Evolutionary conservation across 2,329 filamentous ascomycete genomes (phyloP).

Genomic region (Septoria petroselini): DNA sequence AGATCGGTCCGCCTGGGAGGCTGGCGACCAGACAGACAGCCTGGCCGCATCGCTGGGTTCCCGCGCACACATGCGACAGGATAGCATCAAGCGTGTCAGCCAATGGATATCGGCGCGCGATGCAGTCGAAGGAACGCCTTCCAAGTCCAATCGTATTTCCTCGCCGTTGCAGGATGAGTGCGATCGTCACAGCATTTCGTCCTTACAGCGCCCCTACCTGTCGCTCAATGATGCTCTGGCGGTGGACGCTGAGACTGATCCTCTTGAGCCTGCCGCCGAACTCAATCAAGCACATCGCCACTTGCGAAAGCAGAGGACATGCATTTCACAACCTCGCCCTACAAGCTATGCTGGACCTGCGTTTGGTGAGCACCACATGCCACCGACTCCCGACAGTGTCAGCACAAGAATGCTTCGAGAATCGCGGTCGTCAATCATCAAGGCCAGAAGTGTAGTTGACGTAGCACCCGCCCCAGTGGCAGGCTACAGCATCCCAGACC

Average conservation of each 20-base stretch:
- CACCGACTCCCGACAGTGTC: conserved; percentile 37
- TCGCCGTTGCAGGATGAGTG: conserved; percentile 21
- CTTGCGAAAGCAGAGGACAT: conserved; percentile 15
- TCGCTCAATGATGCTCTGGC: conserved; percentile 14
- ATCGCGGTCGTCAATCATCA: conserved; percentile 33
- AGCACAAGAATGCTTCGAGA: conserved; percentile 36
- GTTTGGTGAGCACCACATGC: conserved; percentile 33
- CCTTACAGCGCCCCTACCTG: conserved; percentile 1
- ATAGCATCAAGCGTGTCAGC: conserved; percentile 39
- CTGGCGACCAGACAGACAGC: conserved; percentile 21
- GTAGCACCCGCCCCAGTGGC: conserved; percentile 26
- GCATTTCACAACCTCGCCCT: conserved; percentile 14
- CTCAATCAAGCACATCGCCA: conserved; percentile 10
- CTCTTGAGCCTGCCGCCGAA: conserved; percentile 23
- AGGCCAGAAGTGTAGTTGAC: conserved; percentile 28
- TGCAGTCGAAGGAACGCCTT: conserved; percentile 31
- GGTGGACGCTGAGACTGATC: conserved; percentile 27
- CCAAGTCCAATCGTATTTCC: conserved; percentile 32
- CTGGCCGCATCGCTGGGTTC: conserved; percentile 13
- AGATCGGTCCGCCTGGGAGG: conserved; percentile 34
- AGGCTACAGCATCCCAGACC: conserved; percentile 25
- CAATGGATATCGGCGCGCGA: conserved; percentile 39
- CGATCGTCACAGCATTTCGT: conserved; percentile 2
- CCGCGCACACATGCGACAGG: conserved; percentile 28
- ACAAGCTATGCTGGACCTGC: conserved; percentile 26